Evolutionary conservation across 495 filamentous ascomycete genomes (phyloP), one percentile per base, ranked within the genome.

Genomic region (Hypomontagnella monticulosa): DNA sequence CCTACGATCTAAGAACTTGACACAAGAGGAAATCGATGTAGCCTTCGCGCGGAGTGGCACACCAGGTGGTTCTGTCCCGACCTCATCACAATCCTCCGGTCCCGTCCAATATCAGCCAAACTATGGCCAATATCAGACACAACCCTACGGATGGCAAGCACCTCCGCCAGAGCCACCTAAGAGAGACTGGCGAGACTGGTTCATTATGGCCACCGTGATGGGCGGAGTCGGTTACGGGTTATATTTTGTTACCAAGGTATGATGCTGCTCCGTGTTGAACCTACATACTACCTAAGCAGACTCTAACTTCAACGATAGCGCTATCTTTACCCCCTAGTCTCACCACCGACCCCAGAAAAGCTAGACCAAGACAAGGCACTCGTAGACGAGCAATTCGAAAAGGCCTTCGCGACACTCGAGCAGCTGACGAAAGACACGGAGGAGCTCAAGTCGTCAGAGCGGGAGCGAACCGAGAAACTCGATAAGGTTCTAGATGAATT

Each of bases 101-200:
- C 84, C 64, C 12, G 79, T 80, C 61, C 81, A 85, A 61, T 76
- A 82, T n/a, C 82, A 82, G 34, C 82, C 81, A 55, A 89, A 87
- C 75, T 92, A 93, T 82, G 87, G 86, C 11, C 77, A 78, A 54
- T 85, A 89, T 58, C 92, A 91, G 51, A 79, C 79, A n/a, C 81
- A 81, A 47, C 87, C 87, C 73, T 96, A 93, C 79, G 80, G 76
- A 66, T 83, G 81, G 81, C 79, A 76, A 61, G 77, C 76, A 75
- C 89, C 89, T 57, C 87, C 86, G 52, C 83, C 87, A 14, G 88
- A 89, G 50, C 83, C 84, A 57, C 92, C 95, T 5, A 88, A 87
- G 69, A 85, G 95, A 63, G 95, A 99, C 75, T 99, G 95, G 95
- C 85, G 95, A 46, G 95, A 99, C 70, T 97, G 91, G 90, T 99